Percentiles rank a stretch among this genome's conserved stretches.
Conservation (phyloP, 306 rosid genomes). For the Castanea sativa region DNA sequence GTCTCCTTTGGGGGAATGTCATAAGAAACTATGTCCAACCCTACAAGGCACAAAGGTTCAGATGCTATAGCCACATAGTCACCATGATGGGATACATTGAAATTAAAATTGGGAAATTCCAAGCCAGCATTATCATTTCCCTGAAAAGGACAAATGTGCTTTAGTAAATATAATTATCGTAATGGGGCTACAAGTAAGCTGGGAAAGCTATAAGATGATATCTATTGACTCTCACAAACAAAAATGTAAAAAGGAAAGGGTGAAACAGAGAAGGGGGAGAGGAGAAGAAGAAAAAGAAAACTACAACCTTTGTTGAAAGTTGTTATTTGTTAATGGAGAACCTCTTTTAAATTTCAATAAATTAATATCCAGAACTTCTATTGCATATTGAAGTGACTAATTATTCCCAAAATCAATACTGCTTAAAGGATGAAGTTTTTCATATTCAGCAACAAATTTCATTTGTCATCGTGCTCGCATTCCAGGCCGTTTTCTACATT, state of each 20-base stretch:
- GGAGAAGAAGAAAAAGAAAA: neutral
- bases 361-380: neutral
- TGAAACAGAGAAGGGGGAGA: neutral
- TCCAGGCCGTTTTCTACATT: neutral
- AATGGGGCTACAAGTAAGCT: neutral
- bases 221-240: neutral
- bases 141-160: slow-evolving; percentile 29
- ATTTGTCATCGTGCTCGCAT: neutral
- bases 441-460: neutral
- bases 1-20: slow-evolving; percentile 59
- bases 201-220: neutral
- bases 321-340: neutral
- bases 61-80: slow-evolving; percentile 91
- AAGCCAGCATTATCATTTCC: slow-evolving; percentile 32
- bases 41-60: slow-evolving; percentile 84
- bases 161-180: neutral
- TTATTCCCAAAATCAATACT: neutral
- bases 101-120: slow-evolving; percentile 79
- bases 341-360: neutral
- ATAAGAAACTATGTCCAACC: slow-evolving; percentile 71
- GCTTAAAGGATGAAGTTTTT: neutral
- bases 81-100: slow-evolving; percentile 88
- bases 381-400: neutral
- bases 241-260: neutral
- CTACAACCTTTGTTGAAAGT: neutral